Evolutionary conservation across 352 stramenopile species (phyloP), one percentile per base, ranked within the genome.

Genomic region (Globisporangium solare): DNA sequence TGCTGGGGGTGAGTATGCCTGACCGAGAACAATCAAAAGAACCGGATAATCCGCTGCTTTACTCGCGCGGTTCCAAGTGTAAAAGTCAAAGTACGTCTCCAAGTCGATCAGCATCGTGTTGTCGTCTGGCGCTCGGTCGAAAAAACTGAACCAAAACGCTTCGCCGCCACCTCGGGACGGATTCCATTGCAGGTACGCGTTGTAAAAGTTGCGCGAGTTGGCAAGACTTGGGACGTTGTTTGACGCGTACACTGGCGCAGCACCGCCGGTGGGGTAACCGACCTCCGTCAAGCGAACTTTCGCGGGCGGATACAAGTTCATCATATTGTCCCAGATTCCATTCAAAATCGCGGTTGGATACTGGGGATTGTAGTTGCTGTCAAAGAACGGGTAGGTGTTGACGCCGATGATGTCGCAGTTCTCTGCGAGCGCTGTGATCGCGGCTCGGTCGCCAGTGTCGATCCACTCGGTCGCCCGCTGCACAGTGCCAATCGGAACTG

Each of bases 101-200:
- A 90, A 65, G 4, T 86, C 73, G 2, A 70, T 20, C 20, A 11
- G 39, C 66, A 87, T 71, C 14, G 74, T 78, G 14, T 42, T 71
- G 65, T 90, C 82, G 46, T 76, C 64, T 0, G 68, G 67, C 18
- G 64, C 50, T 20, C 76, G 79, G 43, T 92, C 80, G 46, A 89
- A 94, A 51, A 87, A 83, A 68, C 82, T 87, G 66, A 91, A 92
- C 84, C 82, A 94, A 49, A 92, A 94, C 8, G 68, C 58, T 48
- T 87, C 71, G 17, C 73, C 60, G 3, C 80, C 78, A 1, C 73
- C 73, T 0, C 41, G 57, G 0, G 31, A 54, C 11, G 80, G 82
- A 11, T 58, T 77, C 82, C 82, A 92, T 47, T 86, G 83, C 24
- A 79, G 18, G 32, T 86, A 79, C 2, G 64, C 69, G n/a, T 77